Evolutionary conservation across 352 stramenopile species (phyloP).

Genomic region (Phytophthora pistaciae): DNA sequence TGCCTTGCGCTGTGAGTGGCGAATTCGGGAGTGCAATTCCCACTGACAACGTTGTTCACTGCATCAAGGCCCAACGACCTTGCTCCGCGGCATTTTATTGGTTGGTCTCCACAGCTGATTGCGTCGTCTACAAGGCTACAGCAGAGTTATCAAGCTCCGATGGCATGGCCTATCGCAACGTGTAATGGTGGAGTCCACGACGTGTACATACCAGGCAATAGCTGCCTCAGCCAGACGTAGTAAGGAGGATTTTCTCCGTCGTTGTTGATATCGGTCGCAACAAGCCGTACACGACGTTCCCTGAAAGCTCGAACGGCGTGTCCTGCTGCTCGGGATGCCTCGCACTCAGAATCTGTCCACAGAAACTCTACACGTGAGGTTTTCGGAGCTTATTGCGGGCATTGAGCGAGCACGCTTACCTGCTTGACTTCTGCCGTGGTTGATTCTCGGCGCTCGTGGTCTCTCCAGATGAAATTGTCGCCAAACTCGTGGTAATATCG

Average conservation of each 20-base stretch:
- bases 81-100: conserved; percentile 31
- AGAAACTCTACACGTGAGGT: not conserved
- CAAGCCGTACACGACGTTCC: conserved; percentile 51
- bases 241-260: conserved; percentile 58
- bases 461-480: conserved; percentile 59
- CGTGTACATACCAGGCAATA: too few relatives aligned
- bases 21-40: conserved; percentile 18
- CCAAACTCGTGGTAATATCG: conserved; percentile 78
- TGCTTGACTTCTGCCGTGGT: conserved; percentile 45
- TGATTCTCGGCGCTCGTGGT: conserved; percentile 55
- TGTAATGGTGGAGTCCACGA: too few relatives aligned
- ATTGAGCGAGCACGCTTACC: conserved; percentile 25
- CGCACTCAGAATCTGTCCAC: conserved; percentile 13
- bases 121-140: conserved; percentile 14
- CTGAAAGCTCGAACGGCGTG: conserved; percentile 47
- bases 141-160: conserved; percentile 21
- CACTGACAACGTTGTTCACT: conserved; percentile 7
- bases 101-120: conserved; percentile 21
- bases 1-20: not conserved
- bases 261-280: conserved; percentile 30
- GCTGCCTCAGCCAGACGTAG: not conserved
- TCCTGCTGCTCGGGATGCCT: conserved; percentile 13
- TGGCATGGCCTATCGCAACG: too few relatives aligned
- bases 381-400: not conserved
- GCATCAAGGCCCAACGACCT: conserved; percentile 11